Evolutionary conservation across 495 filamentous ascomycete genomes (phyloP).

Genomic region (Chaetomidium leptoderma): DNA sequence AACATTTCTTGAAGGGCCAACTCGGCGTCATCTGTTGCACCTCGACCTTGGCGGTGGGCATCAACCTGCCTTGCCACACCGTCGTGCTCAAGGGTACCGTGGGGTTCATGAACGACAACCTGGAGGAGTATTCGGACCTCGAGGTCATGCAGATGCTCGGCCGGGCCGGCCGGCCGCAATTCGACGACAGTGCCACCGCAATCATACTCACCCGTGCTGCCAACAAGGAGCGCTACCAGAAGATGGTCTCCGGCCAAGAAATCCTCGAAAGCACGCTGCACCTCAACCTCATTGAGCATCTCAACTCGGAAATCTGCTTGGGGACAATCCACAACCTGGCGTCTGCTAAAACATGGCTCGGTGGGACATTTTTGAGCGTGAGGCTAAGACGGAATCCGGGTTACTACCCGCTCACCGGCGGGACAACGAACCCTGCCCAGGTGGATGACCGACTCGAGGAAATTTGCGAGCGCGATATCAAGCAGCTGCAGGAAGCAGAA

Average conservation of each 20-base stretch:
- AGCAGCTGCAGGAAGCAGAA: slow-evolving; percentile 56
- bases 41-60: slow-evolving; percentile 85
- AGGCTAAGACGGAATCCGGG: slow-evolving; percentile 73
- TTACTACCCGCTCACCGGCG: slow-evolving; percentile 68
- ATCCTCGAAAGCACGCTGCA: slow-evolving; percentile 85
- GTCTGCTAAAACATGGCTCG: slow-evolving; percentile 78
- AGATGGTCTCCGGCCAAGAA: slow-evolving; percentile 77
- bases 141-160: slow-evolving; percentile 99
- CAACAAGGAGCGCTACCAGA: slow-evolving; percentile 70
- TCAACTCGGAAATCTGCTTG: slow-evolving; percentile 90
- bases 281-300: slow-evolving; percentile 80
- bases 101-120: slow-evolving; percentile 59
- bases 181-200: slow-evolving; percentile 77
- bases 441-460: slow-evolving; percentile 68
- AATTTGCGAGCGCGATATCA: slow-evolving; percentile 78
- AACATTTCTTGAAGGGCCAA: slow-evolving; percentile 66
- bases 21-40: slow-evolving; percentile 93
- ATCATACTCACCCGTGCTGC: slow-evolving; percentile 77
- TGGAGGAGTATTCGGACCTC: slow-evolving; percentile 78
- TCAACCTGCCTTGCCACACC: slow-evolving; percentile 90
- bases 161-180: slow-evolving; percentile 88
- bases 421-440: slow-evolving; percentile 38
- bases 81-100: slow-evolving; percentile 91
- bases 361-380: slow-evolving; percentile 82
- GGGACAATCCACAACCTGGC: slow-evolving; percentile 68